Evolutionary conservation across 129 eudicot genomes (phyloP).

Genomic region (Flaveria sonorensis): DNA sequence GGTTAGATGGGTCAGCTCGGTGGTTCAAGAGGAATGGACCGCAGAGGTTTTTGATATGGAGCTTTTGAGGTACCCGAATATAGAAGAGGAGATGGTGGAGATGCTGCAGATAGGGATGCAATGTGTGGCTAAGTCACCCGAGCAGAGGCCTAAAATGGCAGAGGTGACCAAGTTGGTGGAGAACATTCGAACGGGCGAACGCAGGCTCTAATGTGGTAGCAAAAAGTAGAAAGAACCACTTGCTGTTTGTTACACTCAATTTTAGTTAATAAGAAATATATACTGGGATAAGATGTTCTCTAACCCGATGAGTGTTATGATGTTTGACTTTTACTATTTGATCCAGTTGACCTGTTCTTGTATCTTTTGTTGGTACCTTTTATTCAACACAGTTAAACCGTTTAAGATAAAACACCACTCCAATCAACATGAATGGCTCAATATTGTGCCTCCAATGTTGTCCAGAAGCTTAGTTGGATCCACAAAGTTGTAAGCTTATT

Average conservation of each 20-base stretch:
- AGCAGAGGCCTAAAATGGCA: conserved; percentile 75
- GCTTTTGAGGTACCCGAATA: conserved; percentile 72
- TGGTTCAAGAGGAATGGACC: conserved; percentile 94
- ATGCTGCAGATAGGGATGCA: conserved; percentile 85
- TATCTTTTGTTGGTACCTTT: neutral
- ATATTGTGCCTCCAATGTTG: neutral
- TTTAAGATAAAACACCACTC: conserved; percentile 2
- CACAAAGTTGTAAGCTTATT: neutral
- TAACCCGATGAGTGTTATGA: neutral
- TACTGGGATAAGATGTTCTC: conserved; percentile 6
- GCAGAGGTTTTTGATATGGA: conserved; percentile 90
- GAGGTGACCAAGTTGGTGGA: conserved; percentile 74
- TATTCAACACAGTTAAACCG: neutral
- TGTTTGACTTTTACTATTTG: neutral
- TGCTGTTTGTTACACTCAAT: neutral
- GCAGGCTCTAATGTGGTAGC: neutral
- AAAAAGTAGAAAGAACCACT: neutral
- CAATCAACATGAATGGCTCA: neutral
- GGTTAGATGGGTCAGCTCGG: conserved; percentile 88
- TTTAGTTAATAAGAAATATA: conserved; percentile 21
- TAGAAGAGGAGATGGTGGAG: conserved; percentile 91
- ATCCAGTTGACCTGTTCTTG: neutral
- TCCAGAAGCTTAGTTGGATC: neutral
- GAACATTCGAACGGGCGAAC: conserved; percentile 42
- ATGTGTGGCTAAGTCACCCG: conserved; percentile 66